Percentiles rank a stretch among this genome's conserved stretches.
phyloP scores from a whole-genome alignment of 257 asterid species.

The Voacanga thouarsii region DNA sequence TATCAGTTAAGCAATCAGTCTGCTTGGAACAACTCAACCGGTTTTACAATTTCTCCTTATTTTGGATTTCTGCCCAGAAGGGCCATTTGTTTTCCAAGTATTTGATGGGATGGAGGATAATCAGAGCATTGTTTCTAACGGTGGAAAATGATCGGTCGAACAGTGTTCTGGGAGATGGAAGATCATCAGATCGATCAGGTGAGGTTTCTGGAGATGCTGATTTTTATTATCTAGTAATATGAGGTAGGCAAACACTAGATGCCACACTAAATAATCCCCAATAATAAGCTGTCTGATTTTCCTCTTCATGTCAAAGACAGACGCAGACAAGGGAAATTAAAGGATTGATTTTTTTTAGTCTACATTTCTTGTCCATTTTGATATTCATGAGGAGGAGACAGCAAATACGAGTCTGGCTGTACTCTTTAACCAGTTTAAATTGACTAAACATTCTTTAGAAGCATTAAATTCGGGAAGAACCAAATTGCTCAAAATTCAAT shows the following conservation, averaged over 20 bases:
- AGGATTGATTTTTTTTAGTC: background rate
- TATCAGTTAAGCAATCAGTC: background rate
- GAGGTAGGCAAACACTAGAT: background rate
- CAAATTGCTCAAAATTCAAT: background rate
- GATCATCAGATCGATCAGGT: background rate
- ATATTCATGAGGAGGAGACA: slow-evolving; percentile 1
- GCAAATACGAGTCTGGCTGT: background rate
- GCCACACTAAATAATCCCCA: background rate
- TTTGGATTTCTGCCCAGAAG: background rate
- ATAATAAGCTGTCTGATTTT: background rate
- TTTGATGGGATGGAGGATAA: background rate
- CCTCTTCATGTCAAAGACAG: background rate
- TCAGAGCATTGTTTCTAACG: background rate
- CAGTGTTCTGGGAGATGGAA: background rate
- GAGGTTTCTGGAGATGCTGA: background rate
- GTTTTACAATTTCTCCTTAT: background rate
- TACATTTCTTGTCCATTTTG: background rate
- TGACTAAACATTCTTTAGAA: background rate
- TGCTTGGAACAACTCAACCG: background rate
- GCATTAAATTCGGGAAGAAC: background rate
- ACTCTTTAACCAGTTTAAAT: background rate
- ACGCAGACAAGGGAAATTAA: background rate
- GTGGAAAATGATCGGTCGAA: background rate
- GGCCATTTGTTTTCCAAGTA: background rate
- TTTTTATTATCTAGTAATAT: background rate